Conservation (phyloP, 169 alveolate genomes). For the Eimeria falciformis region DNA sequence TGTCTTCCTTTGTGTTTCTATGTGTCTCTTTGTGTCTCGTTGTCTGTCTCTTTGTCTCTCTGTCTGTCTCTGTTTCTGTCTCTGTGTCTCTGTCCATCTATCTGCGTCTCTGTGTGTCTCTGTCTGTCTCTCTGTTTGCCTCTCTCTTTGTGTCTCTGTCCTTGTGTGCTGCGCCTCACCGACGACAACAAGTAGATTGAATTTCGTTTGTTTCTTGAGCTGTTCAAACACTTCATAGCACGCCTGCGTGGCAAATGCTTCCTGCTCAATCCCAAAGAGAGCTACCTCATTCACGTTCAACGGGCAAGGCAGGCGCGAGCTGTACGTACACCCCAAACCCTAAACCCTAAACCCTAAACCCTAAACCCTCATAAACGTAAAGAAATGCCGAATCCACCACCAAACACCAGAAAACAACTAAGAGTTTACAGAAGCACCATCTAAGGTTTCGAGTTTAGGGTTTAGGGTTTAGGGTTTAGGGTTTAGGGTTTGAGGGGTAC, state of each 20-base stretch:
- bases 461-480: not conserved
- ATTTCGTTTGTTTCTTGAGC: slow-evolving; percentile 73
- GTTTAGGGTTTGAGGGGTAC: not conserved
- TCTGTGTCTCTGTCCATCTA: too few relatives aligned
- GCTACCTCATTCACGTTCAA: slow-evolving; percentile 63
- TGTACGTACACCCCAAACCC: not conserved
- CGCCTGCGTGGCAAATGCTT: slow-evolving; percentile 77
- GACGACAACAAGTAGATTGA: slow-evolving; percentile 72
- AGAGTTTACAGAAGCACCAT: too few relatives aligned
- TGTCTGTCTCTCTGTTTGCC: too few relatives aligned
- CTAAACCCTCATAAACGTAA: too few relatives aligned
- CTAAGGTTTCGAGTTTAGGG: not conserved
- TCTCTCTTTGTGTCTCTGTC: not conserved
- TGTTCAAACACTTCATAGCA: slow-evolving; percentile 77
- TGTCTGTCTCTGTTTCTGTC: too few relatives aligned
- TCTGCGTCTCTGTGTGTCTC: too few relatives aligned
- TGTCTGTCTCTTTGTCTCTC: too few relatives aligned
- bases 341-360: too few relatives aligned
- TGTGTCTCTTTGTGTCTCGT: too few relatives aligned
- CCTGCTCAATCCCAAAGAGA: slow-evolving; percentile 74
- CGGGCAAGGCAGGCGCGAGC: slow-evolving; percentile 55
- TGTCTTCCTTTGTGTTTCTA: too few relatives aligned
- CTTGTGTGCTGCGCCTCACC: slow-evolving; percentile 30
- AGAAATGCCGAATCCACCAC: too few relatives aligned
- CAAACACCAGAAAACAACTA: too few relatives aligned